These are phyloP conservation scores for Raddia guianensis DNA, from an alignment of 176 grass and related monocot species.

Conservation along the genomic window DNA sequence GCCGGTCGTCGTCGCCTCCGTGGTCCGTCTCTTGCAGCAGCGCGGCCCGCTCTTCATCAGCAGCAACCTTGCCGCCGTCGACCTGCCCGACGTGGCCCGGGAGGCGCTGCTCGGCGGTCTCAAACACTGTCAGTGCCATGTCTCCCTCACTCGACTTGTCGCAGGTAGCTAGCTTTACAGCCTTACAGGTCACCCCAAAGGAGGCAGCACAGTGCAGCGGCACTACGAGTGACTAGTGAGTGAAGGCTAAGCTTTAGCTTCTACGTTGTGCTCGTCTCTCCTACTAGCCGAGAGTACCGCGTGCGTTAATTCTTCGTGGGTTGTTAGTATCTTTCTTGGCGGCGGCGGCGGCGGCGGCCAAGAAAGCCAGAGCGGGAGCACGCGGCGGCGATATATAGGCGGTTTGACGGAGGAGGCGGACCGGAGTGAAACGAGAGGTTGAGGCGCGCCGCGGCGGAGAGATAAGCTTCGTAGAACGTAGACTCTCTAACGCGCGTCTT, in stretches of 20 bases:
- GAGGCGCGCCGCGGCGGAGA: not conserved
- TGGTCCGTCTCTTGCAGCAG: slow-evolving; percentile 44
- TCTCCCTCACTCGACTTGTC: slow-evolving; percentile 16
- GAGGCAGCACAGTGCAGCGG: not conserved
- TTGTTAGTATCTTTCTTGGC: not conserved
- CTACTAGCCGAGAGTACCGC: not conserved
- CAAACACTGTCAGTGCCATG: slow-evolving; percentile 55
- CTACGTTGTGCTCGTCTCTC: slow-evolving; percentile 12
- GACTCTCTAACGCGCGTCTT: slow-evolving; percentile 31
- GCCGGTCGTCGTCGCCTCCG: slow-evolving; percentile 30
- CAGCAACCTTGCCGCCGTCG: not conserved
- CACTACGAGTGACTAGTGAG: not conserved
- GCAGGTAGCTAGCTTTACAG: slow-evolving; percentile 1
- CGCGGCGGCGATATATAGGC: slow-evolving; percentile 28
- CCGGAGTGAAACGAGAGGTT: slow-evolving; percentile 22
- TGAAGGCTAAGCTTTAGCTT: slow-evolving; percentile 10
- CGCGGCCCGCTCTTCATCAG: slow-evolving; percentile 21
- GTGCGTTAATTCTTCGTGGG: slow-evolving; percentile 29
- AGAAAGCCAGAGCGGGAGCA: not conserved
- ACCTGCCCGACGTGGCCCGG: slow-evolving; percentile 38
- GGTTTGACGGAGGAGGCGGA: slow-evolving; percentile 8
- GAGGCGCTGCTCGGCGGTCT: slow-evolving; percentile 47
- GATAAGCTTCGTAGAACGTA: slow-evolving; percentile 44
- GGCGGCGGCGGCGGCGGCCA: not conserved
- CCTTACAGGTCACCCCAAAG: slow-evolving; percentile 2